Percentiles rank a stretch among this genome's conserved stretches.
phyloP scores from a whole-genome alignment of 805 yeast species.

The Pichia gijzeniarum region DNA sequence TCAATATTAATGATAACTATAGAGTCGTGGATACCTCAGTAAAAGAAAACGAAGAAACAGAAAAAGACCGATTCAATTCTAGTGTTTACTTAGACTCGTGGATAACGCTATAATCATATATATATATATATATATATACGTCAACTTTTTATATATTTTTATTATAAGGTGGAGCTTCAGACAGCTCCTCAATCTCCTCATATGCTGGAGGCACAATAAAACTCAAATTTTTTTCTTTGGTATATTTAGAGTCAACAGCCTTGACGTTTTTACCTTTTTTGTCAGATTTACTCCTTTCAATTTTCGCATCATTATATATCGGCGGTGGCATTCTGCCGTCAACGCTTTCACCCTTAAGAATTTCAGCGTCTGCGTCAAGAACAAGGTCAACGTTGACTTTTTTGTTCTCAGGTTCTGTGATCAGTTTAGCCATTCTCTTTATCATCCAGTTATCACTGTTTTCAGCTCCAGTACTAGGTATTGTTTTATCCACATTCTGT shows the following conservation, averaged over 20 bases:
- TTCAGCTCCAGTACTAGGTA: slow-evolving; percentile 8
- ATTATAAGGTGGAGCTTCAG: slow-evolving; percentile 10
- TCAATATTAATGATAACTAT: slow-evolving; percentile 28
- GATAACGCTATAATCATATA: slow-evolving; percentile 19
- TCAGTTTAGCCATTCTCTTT: slow-evolving; percentile 16
- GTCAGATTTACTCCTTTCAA: background rate
- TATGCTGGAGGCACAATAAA: slow-evolving; percentile 14
- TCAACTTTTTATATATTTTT: background rate
- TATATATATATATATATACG: background rate
- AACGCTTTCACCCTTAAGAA: slow-evolving; percentile 18
- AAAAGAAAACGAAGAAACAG: slow-evolving; percentile 13
- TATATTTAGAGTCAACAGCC: too few relatives aligned
- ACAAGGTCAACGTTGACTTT: slow-evolving; percentile 22
- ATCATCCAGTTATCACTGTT: slow-evolving; percentile 19
- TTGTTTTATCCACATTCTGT: slow-evolving; percentile 9
- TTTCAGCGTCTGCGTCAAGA: slow-evolving; percentile 16
- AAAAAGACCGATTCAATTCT: slow-evolving; percentile 5
- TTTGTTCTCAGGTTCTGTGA: slow-evolving; percentile 14
- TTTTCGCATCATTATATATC: slow-evolving; percentile 10
- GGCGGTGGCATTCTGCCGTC: slow-evolving; percentile 21
- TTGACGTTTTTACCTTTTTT: too few relatives aligned
- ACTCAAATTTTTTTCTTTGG: background rate
- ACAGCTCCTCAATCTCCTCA: slow-evolving; percentile 12
- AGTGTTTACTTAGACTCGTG: slow-evolving; percentile 28
- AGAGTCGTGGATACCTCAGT: slow-evolving; percentile 23